These are phyloP conservation scores for Heterobasidion irregulare DNA, from an alignment of 1,284 basidiomycete genomes.

Conservation along the genomic window DNA sequence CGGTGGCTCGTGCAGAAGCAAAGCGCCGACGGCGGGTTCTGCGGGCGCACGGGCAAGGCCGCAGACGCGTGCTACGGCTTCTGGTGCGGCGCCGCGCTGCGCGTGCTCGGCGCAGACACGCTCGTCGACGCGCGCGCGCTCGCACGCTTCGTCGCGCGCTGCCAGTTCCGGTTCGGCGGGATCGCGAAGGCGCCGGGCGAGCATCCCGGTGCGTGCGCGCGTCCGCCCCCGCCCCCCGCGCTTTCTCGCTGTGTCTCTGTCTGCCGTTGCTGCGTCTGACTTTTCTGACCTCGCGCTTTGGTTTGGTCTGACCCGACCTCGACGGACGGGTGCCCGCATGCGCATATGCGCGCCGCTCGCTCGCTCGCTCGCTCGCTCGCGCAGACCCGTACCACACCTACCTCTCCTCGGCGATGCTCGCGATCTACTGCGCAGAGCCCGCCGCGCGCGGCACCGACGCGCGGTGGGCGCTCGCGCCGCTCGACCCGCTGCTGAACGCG, in stretches of 20 bases:
- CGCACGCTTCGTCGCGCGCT: constrained; percentile 55
- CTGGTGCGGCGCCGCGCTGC: constrained; percentile 80
- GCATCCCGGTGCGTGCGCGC: constrained; percentile 49
- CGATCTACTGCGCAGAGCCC: constrained; percentile 29
- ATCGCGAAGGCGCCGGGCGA: constrained; percentile 77
- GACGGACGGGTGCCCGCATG: neutral
- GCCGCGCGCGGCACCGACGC: neutral
- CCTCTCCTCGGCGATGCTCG: constrained; percentile 73
- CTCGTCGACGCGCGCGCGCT: constrained; percentile 51
- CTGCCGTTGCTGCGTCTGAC: too few species aligned
- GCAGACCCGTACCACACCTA: constrained; percentile 89
- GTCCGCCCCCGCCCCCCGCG: too few species aligned
- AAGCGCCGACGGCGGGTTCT: constrained; percentile 62
- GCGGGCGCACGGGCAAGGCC: constrained; percentile 79
- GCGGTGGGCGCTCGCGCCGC: constrained; percentile 43
- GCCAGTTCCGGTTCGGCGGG: constrained; percentile 83
- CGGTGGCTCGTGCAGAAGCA: constrained; percentile 77
- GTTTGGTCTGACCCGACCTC: too few species aligned
- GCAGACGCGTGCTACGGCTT: constrained; percentile 93
- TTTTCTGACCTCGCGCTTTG: too few species aligned
- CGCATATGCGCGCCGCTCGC: too few species aligned
- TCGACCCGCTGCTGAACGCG: constrained; percentile 70
- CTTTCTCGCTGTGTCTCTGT: too few species aligned
- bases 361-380: too few species aligned
- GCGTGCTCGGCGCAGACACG: constrained; percentile 53